These are phyloP conservation scores for Ustilago nuda DNA, from an alignment of 1,284 basidiomycete species.

Conservation along the genomic window DNA sequence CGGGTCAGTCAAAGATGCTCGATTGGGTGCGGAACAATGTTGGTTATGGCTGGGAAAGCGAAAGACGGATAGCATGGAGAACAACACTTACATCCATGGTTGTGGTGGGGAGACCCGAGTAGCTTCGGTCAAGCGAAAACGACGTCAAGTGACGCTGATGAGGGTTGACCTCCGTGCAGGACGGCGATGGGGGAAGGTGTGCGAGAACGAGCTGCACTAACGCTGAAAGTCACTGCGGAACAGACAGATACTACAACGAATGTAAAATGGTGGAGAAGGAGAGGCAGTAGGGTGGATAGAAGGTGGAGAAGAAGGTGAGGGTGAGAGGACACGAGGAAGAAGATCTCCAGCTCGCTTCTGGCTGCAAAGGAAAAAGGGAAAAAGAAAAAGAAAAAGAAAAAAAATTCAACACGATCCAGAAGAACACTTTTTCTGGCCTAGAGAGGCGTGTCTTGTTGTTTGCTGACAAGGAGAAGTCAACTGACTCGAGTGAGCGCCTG, in stretches of 20 bases:
- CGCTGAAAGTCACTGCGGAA: conserved; percentile 12
- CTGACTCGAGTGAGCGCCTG: neutral
- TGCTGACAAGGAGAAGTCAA: neutral
- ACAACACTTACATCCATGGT: conserved; percentile 35
- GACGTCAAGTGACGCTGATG: conserved; percentile 1
- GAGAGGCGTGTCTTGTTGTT: conserved; percentile 14
- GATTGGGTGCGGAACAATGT: neutral
- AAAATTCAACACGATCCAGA: conserved; percentile 16
- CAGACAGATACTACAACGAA: conserved; percentile 5
- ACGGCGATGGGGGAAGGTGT: conserved; percentile 9
- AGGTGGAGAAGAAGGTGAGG: conserved; percentile 1
- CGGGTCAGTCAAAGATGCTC: conserved; percentile 2
- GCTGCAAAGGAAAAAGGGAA: conserved; percentile 11
- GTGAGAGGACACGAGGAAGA: conserved; percentile 5
- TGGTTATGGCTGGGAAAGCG: neutral
- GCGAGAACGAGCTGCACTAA: conserved; percentile 14
- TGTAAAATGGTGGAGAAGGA: conserved; percentile 2
- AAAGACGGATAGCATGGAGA: neutral
- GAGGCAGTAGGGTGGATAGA: conserved; percentile 21
- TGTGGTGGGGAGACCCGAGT: conserved; percentile 1
- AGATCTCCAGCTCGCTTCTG: conserved; percentile 9
- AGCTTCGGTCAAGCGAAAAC: conserved; percentile 18
- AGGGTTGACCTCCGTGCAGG: neutral
- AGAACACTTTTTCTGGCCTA: conserved; percentile 25
- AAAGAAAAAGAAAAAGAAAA: too few species aligned